These are phyloP conservation scores for Salix arbutifolia DNA, from an alignment of 345 rosid genomes.

Conservation along the genomic window DNA sequence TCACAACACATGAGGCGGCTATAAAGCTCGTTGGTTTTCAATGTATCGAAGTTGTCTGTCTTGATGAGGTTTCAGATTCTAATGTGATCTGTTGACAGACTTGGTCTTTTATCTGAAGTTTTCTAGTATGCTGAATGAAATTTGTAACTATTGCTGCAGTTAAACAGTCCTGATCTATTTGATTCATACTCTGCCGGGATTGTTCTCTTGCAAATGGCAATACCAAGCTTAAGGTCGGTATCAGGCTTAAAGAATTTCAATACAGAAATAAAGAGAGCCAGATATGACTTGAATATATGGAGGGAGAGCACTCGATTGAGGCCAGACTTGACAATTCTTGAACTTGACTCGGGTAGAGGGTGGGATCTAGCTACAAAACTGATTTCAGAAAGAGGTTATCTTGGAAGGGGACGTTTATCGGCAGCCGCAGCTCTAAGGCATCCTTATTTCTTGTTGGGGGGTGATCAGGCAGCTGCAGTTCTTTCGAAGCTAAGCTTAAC, in stretches of 20 bases:
- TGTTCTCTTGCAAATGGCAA: conserved; percentile 90
- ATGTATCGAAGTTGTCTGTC: too few relatives aligned
- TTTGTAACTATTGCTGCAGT: conserved; percentile 41
- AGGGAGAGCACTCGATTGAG: conserved; percentile 58
- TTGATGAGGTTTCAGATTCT: background rate
- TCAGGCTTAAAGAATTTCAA: conserved; percentile 84
- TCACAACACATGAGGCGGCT: too few relatives aligned
- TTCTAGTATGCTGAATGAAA: conserved; percentile 6
- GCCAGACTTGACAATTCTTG: conserved; percentile 75
- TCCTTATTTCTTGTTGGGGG: conserved; percentile 88
- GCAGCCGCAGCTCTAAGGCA: conserved; percentile 89
- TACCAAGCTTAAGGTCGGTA: conserved; percentile 62
- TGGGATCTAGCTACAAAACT: conserved; percentile 91
- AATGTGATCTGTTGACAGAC: background rate
- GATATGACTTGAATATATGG: conserved; percentile 74
- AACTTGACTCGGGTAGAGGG: conserved; percentile 90
- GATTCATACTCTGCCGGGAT: conserved; percentile 89
- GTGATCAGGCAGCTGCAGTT: conserved; percentile 88
- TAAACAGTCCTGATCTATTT: conserved; percentile 92
- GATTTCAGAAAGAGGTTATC: conserved; percentile 70
- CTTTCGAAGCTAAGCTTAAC: conserved; percentile 71
- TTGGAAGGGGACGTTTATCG: conserved; percentile 81
- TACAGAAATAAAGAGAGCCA: conserved; percentile 48
- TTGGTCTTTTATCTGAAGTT: background rate
- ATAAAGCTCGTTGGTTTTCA: too few relatives aligned